Conservation (phyloP, 495 filamentous ascomycete species). For the Penicillium dipodomyicola region DNA sequence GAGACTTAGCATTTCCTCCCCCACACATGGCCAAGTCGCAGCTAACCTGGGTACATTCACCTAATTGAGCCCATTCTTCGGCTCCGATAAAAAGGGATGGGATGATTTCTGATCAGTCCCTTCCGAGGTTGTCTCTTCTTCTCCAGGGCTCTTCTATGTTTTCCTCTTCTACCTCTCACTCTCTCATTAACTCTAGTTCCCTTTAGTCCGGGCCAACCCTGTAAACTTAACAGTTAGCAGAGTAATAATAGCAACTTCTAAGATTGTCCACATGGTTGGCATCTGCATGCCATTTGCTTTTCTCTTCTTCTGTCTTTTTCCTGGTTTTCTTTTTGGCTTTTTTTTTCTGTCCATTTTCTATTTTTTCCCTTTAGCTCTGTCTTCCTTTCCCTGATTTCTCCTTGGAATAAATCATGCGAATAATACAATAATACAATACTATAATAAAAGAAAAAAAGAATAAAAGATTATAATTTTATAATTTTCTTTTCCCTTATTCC, state of each 20-base stretch:
- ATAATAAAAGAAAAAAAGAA: too few relatives aligned
- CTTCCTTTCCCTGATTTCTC: not conserved
- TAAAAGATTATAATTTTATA: not conserved
- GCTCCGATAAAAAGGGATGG: constrained; percentile 13
- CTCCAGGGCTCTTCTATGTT: too few relatives aligned
- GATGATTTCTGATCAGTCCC: not conserved
- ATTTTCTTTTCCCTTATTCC: constrained; percentile 13
- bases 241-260: constrained; percentile 15
- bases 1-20: constrained; percentile 2
- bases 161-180: not conserved
- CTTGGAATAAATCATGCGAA: too few relatives aligned
- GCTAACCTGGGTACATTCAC: not conserved
- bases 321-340: constrained; percentile 1
- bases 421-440: too few relatives aligned
- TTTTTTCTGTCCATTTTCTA: not conserved
- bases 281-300: constrained; percentile 34
- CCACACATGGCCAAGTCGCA: not conserved
- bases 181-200: not conserved
- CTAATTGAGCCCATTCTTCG: constrained; percentile 19
- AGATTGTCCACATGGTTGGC: constrained; percentile 38
- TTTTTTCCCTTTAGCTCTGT: constrained; percentile 8
- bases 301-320: constrained; percentile 3
- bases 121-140: too few relatives aligned
- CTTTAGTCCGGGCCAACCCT: constrained; percentile 1
- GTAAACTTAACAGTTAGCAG: not conserved